Percentiles rank a stretch among this genome's conserved stretches.
These are phyloP conservation scores for Mycena vitilis DNA, from an alignment of 768 basidiomycete species.

Conservation along the genomic window DNA sequence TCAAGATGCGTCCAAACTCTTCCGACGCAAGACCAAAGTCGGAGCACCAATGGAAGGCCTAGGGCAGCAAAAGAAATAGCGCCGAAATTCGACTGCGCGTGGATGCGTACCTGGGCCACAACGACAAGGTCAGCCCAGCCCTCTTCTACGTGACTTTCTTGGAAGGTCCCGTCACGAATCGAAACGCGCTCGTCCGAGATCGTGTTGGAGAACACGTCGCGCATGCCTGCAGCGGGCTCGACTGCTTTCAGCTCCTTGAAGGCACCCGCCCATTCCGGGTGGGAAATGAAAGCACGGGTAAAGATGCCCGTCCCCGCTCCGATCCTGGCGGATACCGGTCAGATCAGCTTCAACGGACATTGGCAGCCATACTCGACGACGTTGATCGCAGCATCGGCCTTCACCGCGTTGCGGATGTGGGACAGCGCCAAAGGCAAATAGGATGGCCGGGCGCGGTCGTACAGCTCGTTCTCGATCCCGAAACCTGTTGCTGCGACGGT, in stretches of 20 bases:
- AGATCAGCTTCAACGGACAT: slow-evolving; percentile 4
- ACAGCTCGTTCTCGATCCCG: too few species aligned
- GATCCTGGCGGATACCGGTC: slow-evolving; percentile 57
- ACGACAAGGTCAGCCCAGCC: slow-evolving; percentile 84
- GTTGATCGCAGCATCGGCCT: slow-evolving; percentile 57
- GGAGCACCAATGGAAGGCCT: slow-evolving; percentile 97
- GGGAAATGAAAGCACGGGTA: slow-evolving; percentile 80
- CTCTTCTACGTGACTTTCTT: slow-evolving; percentile 66
- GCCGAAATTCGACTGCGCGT: background rate
- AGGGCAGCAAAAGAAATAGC: slow-evolving; percentile 14
- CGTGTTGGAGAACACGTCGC: slow-evolving; percentile 71
- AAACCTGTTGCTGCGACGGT: too few species aligned
- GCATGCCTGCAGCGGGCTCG: slow-evolving; percentile 92
- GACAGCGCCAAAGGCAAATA: slow-evolving; percentile 76
- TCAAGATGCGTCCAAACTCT: slow-evolving; percentile 86
- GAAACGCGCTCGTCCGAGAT: slow-evolving; percentile 65
- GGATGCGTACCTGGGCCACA: slow-evolving; percentile 72
- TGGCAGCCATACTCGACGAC: slow-evolving; percentile 71
- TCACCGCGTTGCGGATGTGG: slow-evolving; percentile 65
- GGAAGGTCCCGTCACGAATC: slow-evolving; percentile 75
- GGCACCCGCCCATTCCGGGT: slow-evolving; percentile 64
- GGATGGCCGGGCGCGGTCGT: slow-evolving; percentile 70
- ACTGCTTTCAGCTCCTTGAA: slow-evolving; percentile 72
- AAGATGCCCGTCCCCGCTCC: slow-evolving; percentile 93
- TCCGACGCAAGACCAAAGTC: slow-evolving; percentile 76